A percentile compares a stretch with the other conserved stretches of the same genome.
Conservation (phyloP, 345 rosid genomes). For the Lepidium africanum region DNA sequence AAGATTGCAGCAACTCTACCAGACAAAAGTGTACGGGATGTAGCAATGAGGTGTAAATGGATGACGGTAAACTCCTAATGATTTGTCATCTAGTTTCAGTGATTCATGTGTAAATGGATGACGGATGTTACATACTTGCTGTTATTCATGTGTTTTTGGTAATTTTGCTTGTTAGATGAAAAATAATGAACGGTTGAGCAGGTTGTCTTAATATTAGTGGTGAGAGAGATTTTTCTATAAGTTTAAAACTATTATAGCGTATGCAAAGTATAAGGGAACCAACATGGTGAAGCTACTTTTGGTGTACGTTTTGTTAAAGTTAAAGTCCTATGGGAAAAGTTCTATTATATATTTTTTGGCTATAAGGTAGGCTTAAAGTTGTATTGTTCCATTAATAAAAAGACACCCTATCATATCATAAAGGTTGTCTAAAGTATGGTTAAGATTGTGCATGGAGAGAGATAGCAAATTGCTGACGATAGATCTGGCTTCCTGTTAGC, state of each 20-base stretch:
- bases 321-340: conserved; percentile 10
- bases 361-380: conserved; percentile 7
- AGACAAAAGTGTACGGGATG: conserved; percentile 96
- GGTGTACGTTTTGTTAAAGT: conserved; percentile 23
- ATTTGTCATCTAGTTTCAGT: neutral
- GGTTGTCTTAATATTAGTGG: neutral
- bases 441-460: neutral
- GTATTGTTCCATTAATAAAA: neutral
- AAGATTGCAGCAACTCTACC: conserved; percentile 79
- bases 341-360: conserved; percentile 1
- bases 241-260: neutral
- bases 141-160: neutral
- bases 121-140: conserved; percentile 3
- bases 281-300: conserved; percentile 14
- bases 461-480: conserved; percentile 1
- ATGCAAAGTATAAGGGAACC: conserved; percentile 1
- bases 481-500: conserved; percentile 8
- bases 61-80: conserved; percentile 19
- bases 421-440: conserved; percentile 8
- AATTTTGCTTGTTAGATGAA: neutral
- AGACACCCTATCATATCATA: conserved; percentile 15
- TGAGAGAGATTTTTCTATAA: neutral
- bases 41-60: conserved; percentile 96
- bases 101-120: conserved; percentile 75
- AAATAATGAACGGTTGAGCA: neutral